Percentiles rank a stretch among this genome's conserved stretches.
These are phyloP conservation scores for Mucor sp. DNA, from an alignment of 371 early-diverging fungal genomes.

Conservation along the genomic window DNA sequence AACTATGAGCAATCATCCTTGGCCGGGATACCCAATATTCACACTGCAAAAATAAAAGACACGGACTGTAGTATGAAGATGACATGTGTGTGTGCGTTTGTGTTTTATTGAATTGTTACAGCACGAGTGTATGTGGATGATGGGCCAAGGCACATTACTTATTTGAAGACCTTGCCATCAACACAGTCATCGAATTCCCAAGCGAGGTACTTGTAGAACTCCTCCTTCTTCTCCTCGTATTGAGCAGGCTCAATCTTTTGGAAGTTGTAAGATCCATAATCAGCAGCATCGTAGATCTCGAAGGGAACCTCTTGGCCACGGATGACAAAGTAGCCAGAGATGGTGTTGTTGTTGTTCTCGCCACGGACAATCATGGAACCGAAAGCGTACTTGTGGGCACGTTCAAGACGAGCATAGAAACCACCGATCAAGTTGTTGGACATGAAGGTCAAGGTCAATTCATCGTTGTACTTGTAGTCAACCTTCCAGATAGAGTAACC, in stretches of 20 bases:
- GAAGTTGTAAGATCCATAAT: constrained; percentile 87
- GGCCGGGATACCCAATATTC: constrained; percentile 35
- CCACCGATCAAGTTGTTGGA: constrained; percentile 92
- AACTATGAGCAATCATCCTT: constrained; percentile 39
- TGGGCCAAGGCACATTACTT: constrained; percentile 24
- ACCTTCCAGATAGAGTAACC: constrained; percentile 91
- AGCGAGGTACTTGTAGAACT: constrained; percentile 50
- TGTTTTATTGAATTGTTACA: not conserved
- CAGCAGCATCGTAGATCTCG: constrained; percentile 87
- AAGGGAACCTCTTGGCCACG: constrained; percentile 88
- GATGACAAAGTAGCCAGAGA: constrained; percentile 93
- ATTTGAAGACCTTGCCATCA: constrained; percentile 74
- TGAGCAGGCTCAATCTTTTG: constrained; percentile 75
- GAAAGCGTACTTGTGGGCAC: constrained; percentile 95
- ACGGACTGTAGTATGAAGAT: not conserved
- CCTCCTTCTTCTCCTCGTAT: constrained; percentile 58
- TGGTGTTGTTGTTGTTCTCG: constrained; percentile 86
- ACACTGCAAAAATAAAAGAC: not conserved
- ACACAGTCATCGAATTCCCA: constrained; percentile 53
- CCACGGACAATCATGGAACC: constrained; percentile 88
- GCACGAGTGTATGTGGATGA: not conserved
- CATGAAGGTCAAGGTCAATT: constrained; percentile 87
- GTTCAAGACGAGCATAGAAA: constrained; percentile 92
- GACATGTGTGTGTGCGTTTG: not conserved
- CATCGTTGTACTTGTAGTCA: constrained; percentile 93